Evolutionary conservation across 1,284 basidiomycete genomes (phyloP).

Genomic region (Naganishia sp.): DNA sequence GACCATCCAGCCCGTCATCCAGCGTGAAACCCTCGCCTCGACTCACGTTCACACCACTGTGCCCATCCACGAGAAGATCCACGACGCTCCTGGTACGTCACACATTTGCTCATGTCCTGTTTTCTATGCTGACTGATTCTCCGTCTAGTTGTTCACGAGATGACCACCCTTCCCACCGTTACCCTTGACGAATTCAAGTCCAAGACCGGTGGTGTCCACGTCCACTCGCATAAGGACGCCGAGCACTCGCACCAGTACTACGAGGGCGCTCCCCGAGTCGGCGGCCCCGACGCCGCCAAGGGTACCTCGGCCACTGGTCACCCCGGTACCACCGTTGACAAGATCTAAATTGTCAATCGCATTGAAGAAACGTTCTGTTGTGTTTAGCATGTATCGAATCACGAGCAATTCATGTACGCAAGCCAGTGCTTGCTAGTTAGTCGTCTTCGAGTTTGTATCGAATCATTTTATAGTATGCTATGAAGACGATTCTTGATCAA

Average conservation of each 20-base stretch:
- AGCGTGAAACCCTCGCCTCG: constrained; percentile 47
- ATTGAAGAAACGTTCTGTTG: constrained; percentile 5
- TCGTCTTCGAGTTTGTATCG: constrained; percentile 22
- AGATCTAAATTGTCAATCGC: constrained; percentile 3
- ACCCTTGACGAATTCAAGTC: constrained; percentile 46
- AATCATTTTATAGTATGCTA: constrained; percentile 12
- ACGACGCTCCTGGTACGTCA: constrained; percentile 43
- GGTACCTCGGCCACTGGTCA: constrained; percentile 26
- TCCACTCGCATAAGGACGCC: constrained; percentile 40
- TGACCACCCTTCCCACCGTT: constrained; percentile 40
- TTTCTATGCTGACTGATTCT: not conserved
- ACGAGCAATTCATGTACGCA: constrained; percentile 23
- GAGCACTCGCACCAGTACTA: constrained; percentile 50
- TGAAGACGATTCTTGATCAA: too few relatives aligned
- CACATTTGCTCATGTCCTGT: constrained; percentile 38
- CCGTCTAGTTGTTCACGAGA: constrained; percentile 36
- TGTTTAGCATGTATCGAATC: constrained; percentile 26
- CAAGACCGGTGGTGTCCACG: constrained; percentile 36
- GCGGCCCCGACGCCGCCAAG: constrained; percentile 30
- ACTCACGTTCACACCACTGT: constrained; percentile 52
- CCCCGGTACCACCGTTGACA: constrained; percentile 26
- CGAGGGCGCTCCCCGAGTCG: constrained; percentile 45
- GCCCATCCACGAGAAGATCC: constrained; percentile 50
- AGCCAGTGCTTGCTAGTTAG: constrained; percentile 27
- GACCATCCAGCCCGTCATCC: constrained; percentile 50